Conservation (phyloP, 257 asterid species). For the Plantago major region DNA sequence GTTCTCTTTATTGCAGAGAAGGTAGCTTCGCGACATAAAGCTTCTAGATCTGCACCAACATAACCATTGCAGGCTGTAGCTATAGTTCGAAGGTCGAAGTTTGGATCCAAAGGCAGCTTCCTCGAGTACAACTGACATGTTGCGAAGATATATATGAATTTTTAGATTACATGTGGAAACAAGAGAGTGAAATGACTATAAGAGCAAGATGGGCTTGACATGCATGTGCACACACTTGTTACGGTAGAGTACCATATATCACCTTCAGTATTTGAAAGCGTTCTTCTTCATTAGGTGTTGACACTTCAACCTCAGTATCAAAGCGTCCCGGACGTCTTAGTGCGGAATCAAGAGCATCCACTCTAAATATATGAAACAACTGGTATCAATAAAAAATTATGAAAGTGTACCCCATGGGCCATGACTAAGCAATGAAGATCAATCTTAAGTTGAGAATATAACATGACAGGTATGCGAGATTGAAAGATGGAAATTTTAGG, state of each 20-base stretch:
- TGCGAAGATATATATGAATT: neutral
- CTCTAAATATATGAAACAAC: slow-evolving; percentile 42
- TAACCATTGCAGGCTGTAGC: slow-evolving; percentile 93
- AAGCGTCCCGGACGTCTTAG: slow-evolving; percentile 93
- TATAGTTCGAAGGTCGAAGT: slow-evolving; percentile 51
- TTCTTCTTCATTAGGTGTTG: slow-evolving; percentile 78
- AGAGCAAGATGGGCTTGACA: slow-evolving; percentile 8
- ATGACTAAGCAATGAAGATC: slow-evolving; percentile 1
- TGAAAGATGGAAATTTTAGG: too few species aligned
- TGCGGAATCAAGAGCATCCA: slow-evolving; percentile 87
- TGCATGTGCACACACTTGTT: neutral
- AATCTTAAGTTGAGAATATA: neutral
- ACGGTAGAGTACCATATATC: slow-evolving; percentile 9
- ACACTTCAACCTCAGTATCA: slow-evolving; percentile 92
- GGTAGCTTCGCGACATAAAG: slow-evolving; percentile 87
- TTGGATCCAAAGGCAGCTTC: slow-evolving; percentile 63
- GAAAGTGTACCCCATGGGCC: neutral
- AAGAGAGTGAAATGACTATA: neutral
- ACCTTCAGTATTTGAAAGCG: slow-evolving; percentile 84
- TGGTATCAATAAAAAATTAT: slow-evolving; percentile 1
- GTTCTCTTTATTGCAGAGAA: slow-evolving; percentile 50
- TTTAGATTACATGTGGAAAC: neutral
- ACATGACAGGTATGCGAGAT: too few species aligned
- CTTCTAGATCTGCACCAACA: slow-evolving; percentile 97
- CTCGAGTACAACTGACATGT: slow-evolving; percentile 65